Conservation (phyloP, 305 asterid species). For the Nicotiana rustica region DNA sequence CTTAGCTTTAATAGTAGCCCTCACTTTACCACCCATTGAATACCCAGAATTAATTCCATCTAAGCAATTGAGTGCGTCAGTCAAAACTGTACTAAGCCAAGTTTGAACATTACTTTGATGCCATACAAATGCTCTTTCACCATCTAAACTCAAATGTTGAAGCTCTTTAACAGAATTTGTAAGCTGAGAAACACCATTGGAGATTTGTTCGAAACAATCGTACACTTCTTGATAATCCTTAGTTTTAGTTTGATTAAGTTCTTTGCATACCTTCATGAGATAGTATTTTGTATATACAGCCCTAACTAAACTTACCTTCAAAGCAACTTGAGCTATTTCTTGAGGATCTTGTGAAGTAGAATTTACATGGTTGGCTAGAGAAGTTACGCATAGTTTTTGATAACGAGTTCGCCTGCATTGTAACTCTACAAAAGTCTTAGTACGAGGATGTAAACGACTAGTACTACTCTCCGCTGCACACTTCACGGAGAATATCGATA, state of each 20-base stretch:
- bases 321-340: conserved; percentile 41
- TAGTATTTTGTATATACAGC: conserved; percentile 36
- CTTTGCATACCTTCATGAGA: conserved; percentile 35
- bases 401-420: conserved; percentile 43
- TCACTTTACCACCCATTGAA: conserved; percentile 36
- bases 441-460: background rate
- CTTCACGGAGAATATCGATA: conserved; percentile 34
- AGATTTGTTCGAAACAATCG: conserved; percentile 44
- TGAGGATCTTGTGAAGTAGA: conserved; percentile 33
- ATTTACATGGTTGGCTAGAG: conserved; percentile 15
- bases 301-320: conserved; percentile 38
- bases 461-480: conserved; percentile 41
- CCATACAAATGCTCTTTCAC: conserved; percentile 39
- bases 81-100: conserved; percentile 46
- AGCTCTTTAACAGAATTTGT: conserved; percentile 42
- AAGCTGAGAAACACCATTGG: conserved; percentile 42
- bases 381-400: conserved; percentile 31
- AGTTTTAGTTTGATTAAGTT: conserved; percentile 1
- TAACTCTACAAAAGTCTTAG: conserved; percentile 41
- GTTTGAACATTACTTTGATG: conserved; percentile 44
- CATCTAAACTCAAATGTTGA: conserved; percentile 28
- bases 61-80: conserved; percentile 44
- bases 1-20: conserved; percentile 41
- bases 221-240: conserved; percentile 36
- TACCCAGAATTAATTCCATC: conserved; percentile 43